These are phyloP conservation scores for Suillus decipiens DNA, from an alignment of 768 basidiomycete species.

Conservation along the genomic window DNA sequence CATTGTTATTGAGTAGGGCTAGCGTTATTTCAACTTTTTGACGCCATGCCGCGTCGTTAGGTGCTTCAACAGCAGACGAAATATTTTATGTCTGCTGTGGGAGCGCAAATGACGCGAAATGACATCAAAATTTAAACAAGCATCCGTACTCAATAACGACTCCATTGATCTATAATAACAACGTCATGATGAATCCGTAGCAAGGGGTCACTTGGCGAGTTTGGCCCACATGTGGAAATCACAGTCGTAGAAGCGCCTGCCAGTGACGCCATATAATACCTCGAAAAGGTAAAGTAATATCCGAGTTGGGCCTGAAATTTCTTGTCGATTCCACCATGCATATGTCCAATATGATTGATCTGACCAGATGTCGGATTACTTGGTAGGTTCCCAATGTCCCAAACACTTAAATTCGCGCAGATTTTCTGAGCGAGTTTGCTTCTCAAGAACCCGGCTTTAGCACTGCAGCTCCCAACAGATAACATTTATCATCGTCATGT, in stretches of 20 bases:
- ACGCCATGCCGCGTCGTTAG: too few species aligned
- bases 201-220: background rate
- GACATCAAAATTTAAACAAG: background rate
- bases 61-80: too few species aligned
- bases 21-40: too few species aligned
- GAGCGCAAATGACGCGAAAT: background rate
- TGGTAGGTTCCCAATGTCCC: background rate
- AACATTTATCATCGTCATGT: background rate
- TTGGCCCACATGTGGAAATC: too few species aligned
- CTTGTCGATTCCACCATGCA: background rate
- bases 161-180: background rate
- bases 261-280: background rate
- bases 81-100: too few species aligned
- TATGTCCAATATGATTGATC: background rate
- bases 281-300: background rate
- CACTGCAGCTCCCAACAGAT: background rate
- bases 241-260: too few species aligned
- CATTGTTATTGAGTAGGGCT: too few species aligned
- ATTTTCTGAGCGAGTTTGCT: background rate
- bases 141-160: background rate
- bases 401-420: background rate
- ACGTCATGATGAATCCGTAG: background rate
- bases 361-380: background rate
- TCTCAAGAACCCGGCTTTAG: background rate
- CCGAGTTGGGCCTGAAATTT: background rate